A percentile compares a stretch with the other conserved stretches of the same genome.
phyloP scores from a whole-genome alignment of 2,329 filamentous ascomycete genomes.

The Fusarium tuaranense region DNA sequence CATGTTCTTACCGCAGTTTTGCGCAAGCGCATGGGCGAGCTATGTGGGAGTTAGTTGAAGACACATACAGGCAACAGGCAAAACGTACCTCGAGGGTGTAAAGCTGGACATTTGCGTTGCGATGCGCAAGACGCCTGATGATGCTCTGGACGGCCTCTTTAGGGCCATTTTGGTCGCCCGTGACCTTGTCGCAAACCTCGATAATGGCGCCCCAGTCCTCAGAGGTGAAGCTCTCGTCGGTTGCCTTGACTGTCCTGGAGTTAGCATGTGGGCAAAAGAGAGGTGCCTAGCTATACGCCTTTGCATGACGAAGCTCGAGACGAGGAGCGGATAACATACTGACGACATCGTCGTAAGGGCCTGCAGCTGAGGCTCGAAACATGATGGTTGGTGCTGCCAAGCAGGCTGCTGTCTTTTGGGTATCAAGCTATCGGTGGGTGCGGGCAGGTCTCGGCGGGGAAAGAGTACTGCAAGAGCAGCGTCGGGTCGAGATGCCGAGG shows the following conservation, averaged over 20 bases:
- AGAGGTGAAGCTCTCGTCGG: slow-evolving; percentile 95
- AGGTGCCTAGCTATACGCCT: not conserved
- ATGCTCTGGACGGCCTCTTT: slow-evolving; percentile 90
- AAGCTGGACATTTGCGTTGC: slow-evolving; percentile 95
- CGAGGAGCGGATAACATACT: slow-evolving; percentile 55
- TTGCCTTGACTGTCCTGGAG: slow-evolving; percentile 73
- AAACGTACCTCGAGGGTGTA: slow-evolving; percentile 84
- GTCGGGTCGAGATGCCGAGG: not conserved
- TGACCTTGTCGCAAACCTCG: slow-evolving; percentile 72
- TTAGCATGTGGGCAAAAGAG: slow-evolving; percentile 26
- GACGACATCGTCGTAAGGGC: slow-evolving; percentile 70
- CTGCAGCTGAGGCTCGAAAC: slow-evolving; percentile 68
- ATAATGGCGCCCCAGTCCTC: slow-evolving; percentile 77
- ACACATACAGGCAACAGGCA: not conserved
- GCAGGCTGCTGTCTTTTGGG: slow-evolving; percentile 19
- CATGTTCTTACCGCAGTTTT: slow-evolving; percentile 89
- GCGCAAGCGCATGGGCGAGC: slow-evolving; percentile 90
- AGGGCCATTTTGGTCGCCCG: slow-evolving; percentile 67
- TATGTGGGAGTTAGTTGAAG: slow-evolving; percentile 49
- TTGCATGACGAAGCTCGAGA: not conserved
- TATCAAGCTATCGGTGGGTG: slow-evolving; percentile 17
- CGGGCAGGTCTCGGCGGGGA: slow-evolving; percentile 3
- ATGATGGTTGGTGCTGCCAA: slow-evolving; percentile 55
- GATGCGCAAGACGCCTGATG: slow-evolving; percentile 91
- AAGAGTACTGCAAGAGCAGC: not conserved